Conservation (phyloP, 768 basidiomycete species). For the Termitomyces sp. region DNA sequence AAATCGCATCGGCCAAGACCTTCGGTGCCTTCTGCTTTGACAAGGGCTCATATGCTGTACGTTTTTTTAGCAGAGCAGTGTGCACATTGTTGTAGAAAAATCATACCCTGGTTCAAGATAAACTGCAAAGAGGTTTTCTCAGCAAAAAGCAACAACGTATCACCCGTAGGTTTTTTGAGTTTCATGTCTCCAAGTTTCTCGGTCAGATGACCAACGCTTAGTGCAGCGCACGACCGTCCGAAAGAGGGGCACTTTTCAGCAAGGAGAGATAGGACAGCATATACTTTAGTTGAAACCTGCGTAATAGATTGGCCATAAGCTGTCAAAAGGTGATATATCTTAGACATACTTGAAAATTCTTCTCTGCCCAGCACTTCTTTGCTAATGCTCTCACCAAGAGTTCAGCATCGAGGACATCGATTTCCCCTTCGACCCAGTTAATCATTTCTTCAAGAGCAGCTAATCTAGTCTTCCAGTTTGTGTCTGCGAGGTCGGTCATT, state of each 20-base stretch:
- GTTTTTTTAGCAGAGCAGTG: conserved; percentile 6
- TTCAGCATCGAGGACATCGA: conserved; percentile 76
- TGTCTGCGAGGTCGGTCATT: conserved; percentile 72
- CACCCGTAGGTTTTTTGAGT: conserved; percentile 93
- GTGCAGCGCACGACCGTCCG: conserved; percentile 78
- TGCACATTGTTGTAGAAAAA: not conserved
- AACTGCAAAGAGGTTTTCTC: conserved; percentile 96
- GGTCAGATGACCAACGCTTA: conserved; percentile 76
- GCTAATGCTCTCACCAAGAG: conserved; percentile 82
- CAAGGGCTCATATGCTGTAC: conserved; percentile 85
- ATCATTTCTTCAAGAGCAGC: conserved; percentile 85
- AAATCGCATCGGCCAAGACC: conserved; percentile 85
- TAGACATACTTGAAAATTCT: conserved; percentile 86
- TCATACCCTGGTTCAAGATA: conserved; percentile 82
- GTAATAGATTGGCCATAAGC: conserved; percentile 4
- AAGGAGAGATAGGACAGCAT: conserved; percentile 68
- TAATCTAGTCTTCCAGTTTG: conserved; percentile 91
- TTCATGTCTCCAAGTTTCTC: conserved; percentile 98
- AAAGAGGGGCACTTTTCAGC: conserved; percentile 82
- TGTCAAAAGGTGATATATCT: not conserved
- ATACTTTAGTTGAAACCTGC: conserved; percentile 90
- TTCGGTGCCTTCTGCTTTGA: conserved; percentile 97
- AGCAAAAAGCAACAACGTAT: conserved; percentile 76
- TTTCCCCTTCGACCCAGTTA: conserved; percentile 72
- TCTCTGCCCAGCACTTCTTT: conserved; percentile 97